These are phyloP conservation scores for Saccharomycopsis oosterbeekiorum DNA, from an alignment of 805 yeast species.

Conservation along the genomic window DNA sequence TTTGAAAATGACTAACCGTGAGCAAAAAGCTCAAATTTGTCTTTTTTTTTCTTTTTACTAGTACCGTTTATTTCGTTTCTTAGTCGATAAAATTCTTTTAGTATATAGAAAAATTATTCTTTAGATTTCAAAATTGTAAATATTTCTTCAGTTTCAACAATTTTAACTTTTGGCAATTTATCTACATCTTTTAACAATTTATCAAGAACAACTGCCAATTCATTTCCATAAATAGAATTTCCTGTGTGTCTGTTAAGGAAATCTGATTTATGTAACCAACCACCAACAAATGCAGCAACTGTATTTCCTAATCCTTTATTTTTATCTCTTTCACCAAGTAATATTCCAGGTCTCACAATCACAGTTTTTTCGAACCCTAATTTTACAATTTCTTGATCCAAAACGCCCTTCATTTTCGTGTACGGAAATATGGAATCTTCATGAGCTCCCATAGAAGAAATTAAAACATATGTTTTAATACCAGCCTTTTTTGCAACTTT, in stretches of 20 bases:
- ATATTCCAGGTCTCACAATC: constrained; percentile 67
- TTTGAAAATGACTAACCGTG: background rate
- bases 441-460: constrained; percentile 60
- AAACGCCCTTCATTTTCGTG: constrained; percentile 58
- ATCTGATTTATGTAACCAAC: constrained; percentile 24
- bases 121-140: background rate
- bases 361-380: constrained; percentile 63
- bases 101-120: background rate
- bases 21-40: background rate
- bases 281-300: constrained; percentile 27
- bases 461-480: constrained; percentile 53
- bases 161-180: constrained; percentile 17
- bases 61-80: background rate
- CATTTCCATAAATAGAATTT: constrained; percentile 54
- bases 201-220: constrained; percentile 52
- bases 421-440: constrained; percentile 51
- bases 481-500: constrained; percentile 66
- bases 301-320: constrained; percentile 31
- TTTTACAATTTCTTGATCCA: constrained; percentile 56
- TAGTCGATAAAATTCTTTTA: background rate
- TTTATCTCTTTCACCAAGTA: constrained; percentile 52
- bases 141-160: constrained; percentile 10
- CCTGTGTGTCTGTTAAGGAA: constrained; percentile 16
- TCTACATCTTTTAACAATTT: constrained; percentile 27
- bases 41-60: no score